Base-by-base conservation (phyloP, 257 asterid genomes). In the Solanum chilense region DNA sequence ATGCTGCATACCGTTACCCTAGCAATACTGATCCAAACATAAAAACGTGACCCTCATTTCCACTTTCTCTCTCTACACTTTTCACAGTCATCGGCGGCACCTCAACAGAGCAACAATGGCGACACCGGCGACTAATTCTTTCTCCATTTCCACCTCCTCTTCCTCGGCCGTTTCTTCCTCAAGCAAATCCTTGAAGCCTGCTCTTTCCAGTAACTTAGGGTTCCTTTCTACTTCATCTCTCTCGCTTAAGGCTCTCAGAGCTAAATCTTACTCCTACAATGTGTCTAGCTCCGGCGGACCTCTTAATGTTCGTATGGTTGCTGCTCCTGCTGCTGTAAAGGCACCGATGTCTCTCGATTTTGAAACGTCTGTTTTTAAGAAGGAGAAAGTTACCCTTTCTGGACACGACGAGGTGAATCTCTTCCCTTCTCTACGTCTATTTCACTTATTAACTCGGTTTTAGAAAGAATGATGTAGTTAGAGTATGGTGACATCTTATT, bases 301-400 rank as follows among this genome's bases (percentile, higher is more conserved):
- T 62, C 25, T 91, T 16, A 90, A 89, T 7, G 95, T 95, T 80
- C 91, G 92, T 23, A 93, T 93, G 98, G 97, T 96, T 27, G 91
- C 99, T 2, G 89, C 88, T 3, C 90, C 96, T 35, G 11, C 88
- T 31, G 23, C 95, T 39, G 85, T 94, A 13, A 91, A 89, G 86
- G 87, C 93, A 23, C 94, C 85, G 6, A 85, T 85, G 81, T 88
- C 93, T 10, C 94, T 93, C 20, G 98, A 96, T 91, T 96, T 96
- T 87, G 95, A 95, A 33, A 93, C 98, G 6, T 90, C 95, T 37
- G 94, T 96, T 6, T 96, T 96, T 91, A 90, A 93, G 3, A 96
- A 96, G 44, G 98, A 96, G 94, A 94, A 93, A 68, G 87, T 94
- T 86, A 93, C 93, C 87, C 96, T 96, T 47, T 96, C 98, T 62